A percentile compares a stretch with the other conserved stretches of the same genome.
Evolutionary conservation across 306 rosid genomes (phyloP).

Genomic region (Crotalaria pallida): DNA sequence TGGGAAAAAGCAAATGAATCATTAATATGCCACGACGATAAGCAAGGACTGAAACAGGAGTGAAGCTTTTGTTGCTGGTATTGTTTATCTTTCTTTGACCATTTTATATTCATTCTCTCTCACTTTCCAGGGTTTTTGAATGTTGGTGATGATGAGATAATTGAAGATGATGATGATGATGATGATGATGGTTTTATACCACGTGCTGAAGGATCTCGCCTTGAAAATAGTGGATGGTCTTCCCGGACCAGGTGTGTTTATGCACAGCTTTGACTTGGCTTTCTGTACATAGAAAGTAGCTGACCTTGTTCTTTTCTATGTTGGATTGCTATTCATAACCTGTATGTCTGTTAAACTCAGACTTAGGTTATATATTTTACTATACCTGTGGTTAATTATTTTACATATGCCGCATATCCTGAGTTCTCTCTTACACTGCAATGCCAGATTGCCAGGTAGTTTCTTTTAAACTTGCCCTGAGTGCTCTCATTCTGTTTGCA

Average conservation of each 20-base stretch:
- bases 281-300: background rate
- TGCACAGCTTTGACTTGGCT: slow-evolving; percentile 8
- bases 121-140: slow-evolving; percentile 72
- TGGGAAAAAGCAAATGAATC: background rate
- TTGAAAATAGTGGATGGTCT: slow-evolving; percentile 97
- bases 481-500: background rate
- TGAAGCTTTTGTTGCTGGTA: background rate
- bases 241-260: slow-evolving; percentile 85
- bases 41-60: background rate
- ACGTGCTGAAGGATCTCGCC: slow-evolving; percentile 54
- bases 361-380: background rate
- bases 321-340: background rate
- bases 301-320: background rate
- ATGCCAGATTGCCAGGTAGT: background rate
- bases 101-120: background rate
- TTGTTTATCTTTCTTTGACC: slow-evolving; percentile 8
- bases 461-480: background rate
- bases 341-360: background rate
- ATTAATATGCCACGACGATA: background rate
- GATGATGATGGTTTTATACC: slow-evolving; percentile 45
- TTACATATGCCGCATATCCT: background rate
- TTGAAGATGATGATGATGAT: slow-evolving; percentile 56
- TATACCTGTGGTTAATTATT: background rate
- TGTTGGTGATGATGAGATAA: slow-evolving; percentile 76
- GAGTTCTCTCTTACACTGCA: background rate